phyloP scores from a whole-genome alignment of 768 basidiomycete genomes.

The Favolaschia claudopus region DNA sequence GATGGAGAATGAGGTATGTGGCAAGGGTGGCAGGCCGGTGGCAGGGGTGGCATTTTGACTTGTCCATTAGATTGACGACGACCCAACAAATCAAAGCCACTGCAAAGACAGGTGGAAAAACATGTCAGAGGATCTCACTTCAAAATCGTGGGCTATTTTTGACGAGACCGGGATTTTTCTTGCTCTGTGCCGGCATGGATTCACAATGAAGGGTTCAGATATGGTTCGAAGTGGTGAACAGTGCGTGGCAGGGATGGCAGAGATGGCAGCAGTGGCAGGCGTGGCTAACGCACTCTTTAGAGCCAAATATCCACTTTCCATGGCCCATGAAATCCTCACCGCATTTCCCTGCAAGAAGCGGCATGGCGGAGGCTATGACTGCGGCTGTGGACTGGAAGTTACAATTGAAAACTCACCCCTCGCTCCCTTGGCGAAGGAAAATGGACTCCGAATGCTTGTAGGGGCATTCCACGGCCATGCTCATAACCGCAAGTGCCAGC shows the following conservation, averaged over 20 bases:
- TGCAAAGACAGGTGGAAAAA: slow-evolving; percentile 10
- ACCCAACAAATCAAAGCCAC: slow-evolving; percentile 41
- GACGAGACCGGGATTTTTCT: slow-evolving; percentile 48
- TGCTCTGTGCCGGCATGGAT: slow-evolving; percentile 41
- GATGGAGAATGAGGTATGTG: slow-evolving; percentile 23
- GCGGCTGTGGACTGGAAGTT: too few species aligned
- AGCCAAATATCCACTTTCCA: slow-evolving; percentile 10
- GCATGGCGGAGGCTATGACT: too few species aligned
- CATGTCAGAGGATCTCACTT: slow-evolving; percentile 30
- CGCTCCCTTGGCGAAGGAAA: too few species aligned
- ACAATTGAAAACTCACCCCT: too few species aligned
- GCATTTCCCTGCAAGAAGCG: too few species aligned
- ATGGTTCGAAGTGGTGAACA: slow-evolving; percentile 45
- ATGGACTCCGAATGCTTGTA: too few species aligned
- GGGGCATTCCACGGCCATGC: too few species aligned
- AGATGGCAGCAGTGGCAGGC: not conserved
- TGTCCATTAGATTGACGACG: too few species aligned
- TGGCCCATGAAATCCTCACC: not conserved
- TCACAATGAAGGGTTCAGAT: slow-evolving; percentile 37
- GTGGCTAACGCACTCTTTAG: not conserved
- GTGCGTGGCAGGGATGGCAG: slow-evolving; percentile 37
- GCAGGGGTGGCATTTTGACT: too few species aligned
- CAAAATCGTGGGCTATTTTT: slow-evolving; percentile 43
- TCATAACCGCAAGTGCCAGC: too few species aligned
- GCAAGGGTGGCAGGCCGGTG: too few species aligned